Evolutionary conservation across 1,284 basidiomycete species (phyloP).

Genomic region (Ganoderma sinense): DNA sequence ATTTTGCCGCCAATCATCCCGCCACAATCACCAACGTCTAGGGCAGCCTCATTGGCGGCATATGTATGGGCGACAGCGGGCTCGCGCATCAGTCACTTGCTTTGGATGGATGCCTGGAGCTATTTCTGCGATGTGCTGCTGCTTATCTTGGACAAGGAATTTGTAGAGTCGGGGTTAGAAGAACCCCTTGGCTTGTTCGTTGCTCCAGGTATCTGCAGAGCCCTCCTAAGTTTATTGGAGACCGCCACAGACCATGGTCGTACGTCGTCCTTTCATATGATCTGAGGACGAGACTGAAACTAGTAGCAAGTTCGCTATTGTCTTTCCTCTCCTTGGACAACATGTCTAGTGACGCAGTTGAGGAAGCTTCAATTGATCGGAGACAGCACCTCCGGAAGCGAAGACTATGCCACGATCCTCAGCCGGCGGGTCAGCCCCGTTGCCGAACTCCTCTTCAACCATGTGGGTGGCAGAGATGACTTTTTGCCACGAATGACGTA

Average conservation of each 20-base stretch:
- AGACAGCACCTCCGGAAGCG: not conserved
- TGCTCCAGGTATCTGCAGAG: constrained; percentile 56
- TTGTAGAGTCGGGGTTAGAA: constrained; percentile 46
- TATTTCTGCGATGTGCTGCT: constrained; percentile 58
- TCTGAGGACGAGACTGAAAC: constrained; percentile 33
- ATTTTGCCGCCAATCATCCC: not conserved
- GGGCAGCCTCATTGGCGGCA: constrained; percentile 58
- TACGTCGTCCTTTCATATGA: constrained; percentile 34
- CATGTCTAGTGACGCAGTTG: constrained; percentile 46
- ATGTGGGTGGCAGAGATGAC: constrained; percentile 5
- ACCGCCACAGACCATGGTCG: constrained; percentile 40
- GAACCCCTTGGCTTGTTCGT: constrained; percentile 57
- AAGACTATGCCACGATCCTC: constrained; percentile 11
- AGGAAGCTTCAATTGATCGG: constrained; percentile 15
- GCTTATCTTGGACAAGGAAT: constrained; percentile 52
- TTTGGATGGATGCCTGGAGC: constrained; percentile 60
- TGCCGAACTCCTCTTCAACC: constrained; percentile 3
- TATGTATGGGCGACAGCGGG: constrained; percentile 46
- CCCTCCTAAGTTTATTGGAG: constrained; percentile 49
- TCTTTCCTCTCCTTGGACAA: constrained; percentile 57
- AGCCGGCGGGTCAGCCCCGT: not conserved
- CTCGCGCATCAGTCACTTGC: constrained; percentile 43
- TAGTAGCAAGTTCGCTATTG: constrained; percentile 35
- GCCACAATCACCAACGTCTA: constrained; percentile 9
- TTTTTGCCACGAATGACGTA: not conserved